Percentiles rank a stretch among this genome's conserved stretches.
Evolutionary conservation across 179 eudicot genomes (phyloP).

Genomic region (Heliamphora pulchella): DNA sequence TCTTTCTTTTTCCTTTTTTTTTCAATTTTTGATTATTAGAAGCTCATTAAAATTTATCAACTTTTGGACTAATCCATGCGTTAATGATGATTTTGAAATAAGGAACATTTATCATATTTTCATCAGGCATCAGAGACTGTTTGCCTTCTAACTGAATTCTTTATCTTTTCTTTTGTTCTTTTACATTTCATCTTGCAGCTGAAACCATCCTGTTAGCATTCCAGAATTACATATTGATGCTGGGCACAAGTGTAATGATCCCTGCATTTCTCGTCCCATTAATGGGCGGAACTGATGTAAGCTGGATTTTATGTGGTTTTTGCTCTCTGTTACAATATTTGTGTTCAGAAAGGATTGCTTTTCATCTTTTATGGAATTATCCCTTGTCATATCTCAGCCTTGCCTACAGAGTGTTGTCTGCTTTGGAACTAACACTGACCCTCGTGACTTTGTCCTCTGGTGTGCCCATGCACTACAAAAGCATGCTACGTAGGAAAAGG

Average conservation of each 20-base stretch:
- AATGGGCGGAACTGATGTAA: constrained; percentile 96
- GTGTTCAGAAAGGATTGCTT: background rate
- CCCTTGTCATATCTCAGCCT: background rate
- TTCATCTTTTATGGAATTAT: background rate
- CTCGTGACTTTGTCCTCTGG: too few relatives aligned
- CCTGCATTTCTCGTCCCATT: constrained; percentile 76
- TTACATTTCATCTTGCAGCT: constrained; percentile 49
- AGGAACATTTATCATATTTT: background rate
- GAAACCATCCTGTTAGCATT: constrained; percentile 92
- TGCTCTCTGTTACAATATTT: background rate
- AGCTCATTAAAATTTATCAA: background rate
- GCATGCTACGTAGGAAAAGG: too few relatives aligned
- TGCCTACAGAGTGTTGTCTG: too few relatives aligned
- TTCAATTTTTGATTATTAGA: background rate
- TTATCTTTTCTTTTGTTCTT: constrained; percentile 13
- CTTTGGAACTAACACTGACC: too few relatives aligned
- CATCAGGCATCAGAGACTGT: background rate
- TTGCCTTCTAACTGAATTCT: constrained; percentile 9
- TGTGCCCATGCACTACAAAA: too few relatives aligned
- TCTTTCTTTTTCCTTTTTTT: too few relatives aligned
- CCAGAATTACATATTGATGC: constrained; percentile 88
- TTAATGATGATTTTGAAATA: background rate
- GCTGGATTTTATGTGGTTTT: constrained; percentile 19
- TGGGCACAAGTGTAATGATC: constrained; percentile 95
- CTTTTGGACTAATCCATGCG: background rate